Evolutionary conservation across 192 early-diverging fungal species (phyloP), one percentile per base, ranked within the genome.

Genomic region (Chytriomyces sp.): DNA sequence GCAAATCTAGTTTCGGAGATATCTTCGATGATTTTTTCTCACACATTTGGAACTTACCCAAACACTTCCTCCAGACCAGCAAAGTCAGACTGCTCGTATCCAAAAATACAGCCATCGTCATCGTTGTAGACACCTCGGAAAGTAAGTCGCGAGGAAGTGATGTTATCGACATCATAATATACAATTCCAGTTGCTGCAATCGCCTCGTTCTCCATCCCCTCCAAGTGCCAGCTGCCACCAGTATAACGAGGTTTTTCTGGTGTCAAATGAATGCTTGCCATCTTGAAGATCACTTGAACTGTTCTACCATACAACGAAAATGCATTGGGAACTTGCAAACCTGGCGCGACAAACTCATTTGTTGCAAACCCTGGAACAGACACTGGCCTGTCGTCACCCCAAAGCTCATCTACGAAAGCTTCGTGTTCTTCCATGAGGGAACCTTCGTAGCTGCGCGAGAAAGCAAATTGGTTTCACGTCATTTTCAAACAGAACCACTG

Each of bases 101-200:
- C 25, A 6, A 78, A 75, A 5, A 56, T 39, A 3, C 62, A 41
- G 5, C 55, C 65, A n/a, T 70, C 70, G 39, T 36, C 34, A 12
- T 25, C 14, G 5, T 52, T 33, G n/a, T 59, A 58, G 3, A 33
- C 54, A 5, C 72, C 62, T 22, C 87, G 85, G 75, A 93, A 93
- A 0, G 59, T 60, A 31, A 91, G 81, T 0, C 78, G 77, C 28
- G 84, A 84, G 6, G 84, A 79, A n/a, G 84, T 86, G 59, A 92
- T 87, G 82, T 93, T 91, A 30, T 86, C 84, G 0, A 86, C 71
- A 58, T 84, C 81, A 75, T 91, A 91, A 75, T 91, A 92, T 73
- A 88, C 87, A 40, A 93, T 83, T 4, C 90, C 92, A 0, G 89
- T 88, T 0, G 92, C 90, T 2, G 89, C 80, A 44, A 93, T 91